Base-by-base conservation (phyloP, 108 stramenopile genomes). In the Cyclostephanos invisitatus region DNA sequence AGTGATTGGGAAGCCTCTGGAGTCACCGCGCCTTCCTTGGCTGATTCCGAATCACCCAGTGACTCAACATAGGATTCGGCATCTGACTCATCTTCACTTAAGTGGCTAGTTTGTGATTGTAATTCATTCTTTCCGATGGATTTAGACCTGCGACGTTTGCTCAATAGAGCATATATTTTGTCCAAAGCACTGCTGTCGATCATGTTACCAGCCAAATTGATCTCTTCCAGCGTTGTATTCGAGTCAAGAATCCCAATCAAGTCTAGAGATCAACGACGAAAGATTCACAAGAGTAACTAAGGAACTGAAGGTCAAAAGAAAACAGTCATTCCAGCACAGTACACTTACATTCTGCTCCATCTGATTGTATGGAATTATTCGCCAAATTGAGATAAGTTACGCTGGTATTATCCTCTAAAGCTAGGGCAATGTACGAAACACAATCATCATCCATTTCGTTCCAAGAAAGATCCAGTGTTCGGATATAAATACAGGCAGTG, bases 301-400 rank as follows among this genome's bases (percentile, higher is more conserved):
- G 36, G 20, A 28, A 8, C 0, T 22, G 37, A 20, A 58, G 11
- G 40, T 1, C 5, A 62, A 18, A 46, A 9, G 27, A 73, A 38
- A n/a, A 25, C 24, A 57, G 27, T 18, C 20, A 55, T 9, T 42
- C 3, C 47, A 28, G 28, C 51, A 46, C 11, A 20, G 14, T 1
- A 7, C 40, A 42, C 72, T 73, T 65, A 73, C 72, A 80, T 58
- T 80, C 78, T 42, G 72, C 72, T 5, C 78, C 78, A 46, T 73
- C 78, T 22, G 78, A 68, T 4, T 62, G 64, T 32, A 80, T 53
- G n/a, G 38, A 58, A 38, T 80, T 80, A 57, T 69, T 61, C 1
- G 59, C n/a, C 65, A 78, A 54, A 21, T 54, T 71, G 14, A 78
- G 36, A n/a, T 71, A 27, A 27, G 42, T 47, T n/a, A 78, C 67